These are phyloP conservation scores for Geranium rotundifolium DNA, from an alignment of 345 rosid species.

Conservation along the genomic window DNA sequence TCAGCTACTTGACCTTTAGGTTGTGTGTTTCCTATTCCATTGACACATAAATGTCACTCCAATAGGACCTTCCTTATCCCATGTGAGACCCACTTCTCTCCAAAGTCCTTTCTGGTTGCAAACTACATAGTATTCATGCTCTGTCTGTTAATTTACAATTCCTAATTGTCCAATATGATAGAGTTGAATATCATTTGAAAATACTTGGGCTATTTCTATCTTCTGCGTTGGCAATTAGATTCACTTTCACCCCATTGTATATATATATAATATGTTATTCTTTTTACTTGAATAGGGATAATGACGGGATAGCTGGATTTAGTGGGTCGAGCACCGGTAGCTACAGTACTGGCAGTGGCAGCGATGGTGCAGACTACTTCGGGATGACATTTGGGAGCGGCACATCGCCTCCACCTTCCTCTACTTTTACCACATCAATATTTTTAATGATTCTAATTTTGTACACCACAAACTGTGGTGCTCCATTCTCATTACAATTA, in stretches of 20 bases:
- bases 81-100: not conserved
- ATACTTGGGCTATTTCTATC: not conserved
- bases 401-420: conserved; percentile 16
- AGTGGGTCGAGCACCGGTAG: conserved; percentile 20
- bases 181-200: not conserved
- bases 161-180: too few species aligned
- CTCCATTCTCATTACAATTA: conserved; percentile 24
- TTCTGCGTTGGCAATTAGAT: too few species aligned
- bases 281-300: conserved; percentile 28
- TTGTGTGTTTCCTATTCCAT: not conserved
- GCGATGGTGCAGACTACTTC: conserved; percentile 30
- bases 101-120: not conserved
- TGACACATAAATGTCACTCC: not conserved
- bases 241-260: too few species aligned
- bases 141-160: not conserved
- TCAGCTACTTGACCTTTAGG: not conserved
- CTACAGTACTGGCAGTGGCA: conserved; percentile 9
- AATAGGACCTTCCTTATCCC: not conserved
- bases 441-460: conserved; percentile 32
- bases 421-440: conserved; percentile 15
- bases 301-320: conserved; percentile 41
- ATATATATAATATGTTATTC: too few species aligned
- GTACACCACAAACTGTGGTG: conserved; percentile 26
- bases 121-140: not conserved
- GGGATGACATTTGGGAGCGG: conserved; percentile 65